Percentiles rank a stretch among this genome's conserved stretches.
Evolutionary conservation across 2,329 filamentous ascomycete species (phyloP).

Genomic region (Dothiorella sarmentorum): DNA sequence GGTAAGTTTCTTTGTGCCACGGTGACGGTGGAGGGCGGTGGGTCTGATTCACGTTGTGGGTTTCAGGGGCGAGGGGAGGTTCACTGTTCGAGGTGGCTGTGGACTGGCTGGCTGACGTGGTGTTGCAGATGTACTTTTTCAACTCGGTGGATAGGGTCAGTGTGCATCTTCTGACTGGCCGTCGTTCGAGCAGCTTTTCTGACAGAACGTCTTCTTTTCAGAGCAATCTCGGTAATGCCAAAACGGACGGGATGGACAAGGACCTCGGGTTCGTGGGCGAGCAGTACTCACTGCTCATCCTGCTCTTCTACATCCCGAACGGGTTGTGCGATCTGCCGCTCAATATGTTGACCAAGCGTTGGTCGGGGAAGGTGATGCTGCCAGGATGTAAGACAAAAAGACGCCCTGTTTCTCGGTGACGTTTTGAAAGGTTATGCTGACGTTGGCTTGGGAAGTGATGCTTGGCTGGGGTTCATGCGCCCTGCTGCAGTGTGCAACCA

Average conservation of each 20-base stretch:
- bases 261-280: constrained; percentile 30
- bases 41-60: constrained; percentile 19
- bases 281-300: constrained; percentile 31
- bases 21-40: no score
- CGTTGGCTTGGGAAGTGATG: constrained; percentile 33
- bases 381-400: constrained; percentile 27
- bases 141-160: constrained; percentile 31
- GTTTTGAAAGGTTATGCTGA: background rate
- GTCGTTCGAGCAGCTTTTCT: no score
- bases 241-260: constrained; percentile 30
- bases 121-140: constrained; percentile 38
- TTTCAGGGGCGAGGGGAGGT: background rate
- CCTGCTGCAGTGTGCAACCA: constrained; percentile 48
- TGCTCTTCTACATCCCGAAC: constrained; percentile 38
- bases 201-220: no score
- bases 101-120: background rate
- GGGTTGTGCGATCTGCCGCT: constrained; percentile 50
- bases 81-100: no score
- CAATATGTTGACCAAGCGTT: constrained; percentile 48
- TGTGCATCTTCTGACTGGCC: no score
- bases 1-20: no score
- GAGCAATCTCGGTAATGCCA: constrained; percentile 41
- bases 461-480: constrained; percentile 49
- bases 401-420: background rate
- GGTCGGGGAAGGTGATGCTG: constrained; percentile 43